Conservation (phyloP, 139 green algal genomes). For the Tetradesmus obliquus region DNA sequence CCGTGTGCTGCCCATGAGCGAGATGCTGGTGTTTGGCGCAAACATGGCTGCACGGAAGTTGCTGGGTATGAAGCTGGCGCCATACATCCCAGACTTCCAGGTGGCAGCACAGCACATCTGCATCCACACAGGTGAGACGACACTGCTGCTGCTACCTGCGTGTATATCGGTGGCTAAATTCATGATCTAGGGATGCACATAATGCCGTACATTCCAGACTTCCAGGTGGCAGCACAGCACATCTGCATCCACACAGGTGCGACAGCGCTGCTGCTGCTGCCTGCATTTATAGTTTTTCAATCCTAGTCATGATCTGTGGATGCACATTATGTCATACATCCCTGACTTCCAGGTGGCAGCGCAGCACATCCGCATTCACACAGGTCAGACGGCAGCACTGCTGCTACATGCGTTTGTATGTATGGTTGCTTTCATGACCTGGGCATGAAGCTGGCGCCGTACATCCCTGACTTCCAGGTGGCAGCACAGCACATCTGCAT, state of each 20-base stretch:
- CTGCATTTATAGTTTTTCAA: too few relatives aligned
- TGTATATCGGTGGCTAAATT: too few relatives aligned
- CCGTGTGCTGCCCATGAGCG: slow-evolving; percentile 90
- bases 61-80: slow-evolving; percentile 56
- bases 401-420: not conserved
- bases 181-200: too few relatives aligned
- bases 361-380: slow-evolving; percentile 98
- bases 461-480: not conserved
- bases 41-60: slow-evolving; percentile 77
- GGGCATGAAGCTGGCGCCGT: not conserved
- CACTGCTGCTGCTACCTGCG: not conserved
- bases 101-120: slow-evolving; percentile 97
- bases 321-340: slow-evolving; percentile 9
- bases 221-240: slow-evolving; percentile 95
- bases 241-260: slow-evolving; percentile 97
- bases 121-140: slow-evolving; percentile 90
- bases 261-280: not conserved
- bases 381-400: slow-evolving; percentile 47
- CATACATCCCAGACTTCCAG: slow-evolving; percentile 98
- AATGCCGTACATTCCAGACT: slow-evolving; percentile 96
- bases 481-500: slow-evolving; percentile 98
- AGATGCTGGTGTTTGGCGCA: slow-evolving; percentile 80
- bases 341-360: slow-evolving; percentile 67
- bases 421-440: too few relatives aligned
- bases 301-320: not conserved